A percentile compares a stretch with the other conserved stretches of the same genome.
phyloP scores from a whole-genome alignment of 1,284 basidiomycete species.

The Ganoderma resinaceum region DNA sequence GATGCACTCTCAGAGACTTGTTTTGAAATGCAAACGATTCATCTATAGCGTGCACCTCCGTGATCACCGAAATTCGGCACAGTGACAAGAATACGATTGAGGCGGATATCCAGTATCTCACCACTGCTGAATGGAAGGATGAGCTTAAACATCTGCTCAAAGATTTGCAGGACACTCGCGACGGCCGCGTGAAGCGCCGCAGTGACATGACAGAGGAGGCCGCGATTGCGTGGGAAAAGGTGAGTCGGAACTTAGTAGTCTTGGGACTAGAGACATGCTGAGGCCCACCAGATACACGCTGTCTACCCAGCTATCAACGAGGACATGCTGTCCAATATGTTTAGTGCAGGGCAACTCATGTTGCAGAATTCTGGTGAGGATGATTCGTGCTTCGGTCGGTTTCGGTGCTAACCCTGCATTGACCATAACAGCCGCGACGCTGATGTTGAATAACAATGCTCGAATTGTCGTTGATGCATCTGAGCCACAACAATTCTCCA shows the following conservation, averaged over 20 bases:
- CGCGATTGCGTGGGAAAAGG: conserved; percentile 3
- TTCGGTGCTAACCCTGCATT: background rate
- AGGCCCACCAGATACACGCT: background rate
- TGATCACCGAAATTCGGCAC: conserved; percentile 60
- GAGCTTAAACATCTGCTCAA: background rate
- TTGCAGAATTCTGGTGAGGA: background rate
- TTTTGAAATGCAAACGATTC: too few relatives aligned
- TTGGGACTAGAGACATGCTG: too few relatives aligned
- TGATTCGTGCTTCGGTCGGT: background rate
- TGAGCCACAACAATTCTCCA: background rate
- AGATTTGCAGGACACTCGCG: background rate
- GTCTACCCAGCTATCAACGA: background rate
- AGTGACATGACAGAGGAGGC: background rate
- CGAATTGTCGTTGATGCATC: background rate
- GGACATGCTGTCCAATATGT: background rate
- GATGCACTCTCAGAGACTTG: background rate
- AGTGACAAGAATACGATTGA: conserved; percentile 43
- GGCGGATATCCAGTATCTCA: background rate
- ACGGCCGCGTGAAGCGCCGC: background rate
- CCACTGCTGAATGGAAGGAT: background rate
- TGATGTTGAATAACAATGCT: background rate
- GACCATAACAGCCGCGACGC: background rate
- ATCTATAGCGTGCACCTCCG: conserved; percentile 52
- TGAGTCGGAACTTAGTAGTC: too few relatives aligned
- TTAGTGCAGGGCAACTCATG: background rate